Percentiles rank a stretch among this genome's conserved stretches.
Conservation (phyloP, 2,329 filamentous ascomycete species). For the Sordariomycetes sp. region DNA sequence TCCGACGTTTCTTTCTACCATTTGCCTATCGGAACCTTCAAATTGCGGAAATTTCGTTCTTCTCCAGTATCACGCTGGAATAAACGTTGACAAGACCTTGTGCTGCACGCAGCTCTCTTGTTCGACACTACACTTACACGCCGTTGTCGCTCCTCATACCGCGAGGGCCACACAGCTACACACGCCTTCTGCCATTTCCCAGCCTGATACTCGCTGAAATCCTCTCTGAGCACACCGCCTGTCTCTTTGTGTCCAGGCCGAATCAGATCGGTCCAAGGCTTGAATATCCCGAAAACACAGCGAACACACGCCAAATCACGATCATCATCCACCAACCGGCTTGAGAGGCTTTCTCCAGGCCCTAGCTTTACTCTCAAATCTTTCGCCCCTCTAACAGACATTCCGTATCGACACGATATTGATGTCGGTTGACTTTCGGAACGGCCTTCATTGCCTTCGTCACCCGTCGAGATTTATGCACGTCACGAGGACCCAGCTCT, state of each 20-base stretch:
- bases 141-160: neutral
- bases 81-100: no score
- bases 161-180: neutral
- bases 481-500: conserved; percentile 40
- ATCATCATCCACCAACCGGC: neutral
- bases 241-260: neutral
- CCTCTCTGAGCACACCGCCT: neutral
- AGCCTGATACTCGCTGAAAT: neutral
- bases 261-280: neutral
- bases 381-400: conserved; percentile 9
- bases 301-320: neutral
- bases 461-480: conserved; percentile 44
- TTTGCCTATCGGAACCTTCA: no score
- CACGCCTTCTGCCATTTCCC: neutral
- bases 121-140: neutral
- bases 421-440: conserved; percentile 46
- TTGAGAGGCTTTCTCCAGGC: neutral
- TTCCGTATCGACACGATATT: conserved; percentile 19
- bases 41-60: no score
- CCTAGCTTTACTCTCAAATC: conserved; percentile 3
- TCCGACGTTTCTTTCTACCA: no score
- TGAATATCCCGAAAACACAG: neutral
- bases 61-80: no score
- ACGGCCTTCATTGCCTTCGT: conserved; percentile 40
- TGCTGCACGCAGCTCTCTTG: neutral